Evolutionary conservation across 306 rosid species (phyloP).

Genomic region (Castanea mollissima): DNA sequence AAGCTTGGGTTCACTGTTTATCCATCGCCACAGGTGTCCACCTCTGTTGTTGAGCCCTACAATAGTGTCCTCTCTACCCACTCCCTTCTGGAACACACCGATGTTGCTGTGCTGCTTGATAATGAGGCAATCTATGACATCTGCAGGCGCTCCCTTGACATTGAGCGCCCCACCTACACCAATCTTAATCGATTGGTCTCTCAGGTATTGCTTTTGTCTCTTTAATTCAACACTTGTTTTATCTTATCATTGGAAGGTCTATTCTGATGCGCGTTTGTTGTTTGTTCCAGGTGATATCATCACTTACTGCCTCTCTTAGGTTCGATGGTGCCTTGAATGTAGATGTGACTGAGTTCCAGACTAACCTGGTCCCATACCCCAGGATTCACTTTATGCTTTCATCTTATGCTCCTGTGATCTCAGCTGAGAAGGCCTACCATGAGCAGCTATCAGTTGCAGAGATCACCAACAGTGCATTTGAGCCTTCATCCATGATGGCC

Average conservation of each 20-base stretch:
- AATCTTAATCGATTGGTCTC: conserved; percentile 80
- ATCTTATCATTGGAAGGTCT: background rate
- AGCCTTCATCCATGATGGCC: conserved; percentile 91
- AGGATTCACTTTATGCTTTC: conserved; percentile 89
- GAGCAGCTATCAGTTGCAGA: conserved; percentile 81
- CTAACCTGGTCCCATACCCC: conserved; percentile 81
- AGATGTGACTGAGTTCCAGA: conserved; percentile 80
- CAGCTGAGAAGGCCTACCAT: conserved; percentile 82
- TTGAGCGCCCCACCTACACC: conserved; percentile 77
- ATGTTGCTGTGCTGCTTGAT: conserved; percentile 76
- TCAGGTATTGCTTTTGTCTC: conserved; percentile 36
- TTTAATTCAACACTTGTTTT: background rate
- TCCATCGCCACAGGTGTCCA: conserved; percentile 80
- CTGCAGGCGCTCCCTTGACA: conserved; percentile 83
- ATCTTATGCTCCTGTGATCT: conserved; percentile 79
- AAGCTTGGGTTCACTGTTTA: conserved; percentile 84
- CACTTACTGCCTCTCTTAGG: conserved; percentile 72
- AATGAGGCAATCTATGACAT: conserved; percentile 79
- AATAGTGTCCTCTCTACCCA: conserved; percentile 84
- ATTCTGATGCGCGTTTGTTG: background rate
- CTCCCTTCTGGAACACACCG: conserved; percentile 78
- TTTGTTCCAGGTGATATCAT: conserved; percentile 60
- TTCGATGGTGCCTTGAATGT: conserved; percentile 83
- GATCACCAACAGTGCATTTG: conserved; percentile 75
- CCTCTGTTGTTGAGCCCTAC: conserved; percentile 87